These are phyloP conservation scores for Brettanomyces naardenensis DNA, from an alignment of 805 yeast genomes.

Conservation along the genomic window DNA sequence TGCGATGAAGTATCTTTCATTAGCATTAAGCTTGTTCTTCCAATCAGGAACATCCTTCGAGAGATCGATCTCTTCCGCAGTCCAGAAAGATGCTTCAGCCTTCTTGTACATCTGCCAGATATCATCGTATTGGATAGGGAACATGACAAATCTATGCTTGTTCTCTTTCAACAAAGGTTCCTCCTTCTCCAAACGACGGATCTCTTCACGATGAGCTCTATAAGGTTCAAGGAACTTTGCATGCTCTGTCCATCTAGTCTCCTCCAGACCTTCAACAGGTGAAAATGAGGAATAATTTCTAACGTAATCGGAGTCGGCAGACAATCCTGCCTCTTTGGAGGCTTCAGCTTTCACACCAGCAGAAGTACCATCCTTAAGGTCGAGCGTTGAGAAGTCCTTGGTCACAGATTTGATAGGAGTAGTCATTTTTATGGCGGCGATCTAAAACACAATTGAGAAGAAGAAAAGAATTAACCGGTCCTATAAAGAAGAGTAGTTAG, in stretches of 20 bases:
- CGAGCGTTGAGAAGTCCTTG: constrained; percentile 1
- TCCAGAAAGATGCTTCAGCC: constrained; percentile 99
- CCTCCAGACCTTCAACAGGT: constrained; percentile 1
- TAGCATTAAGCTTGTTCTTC: constrained; percentile 82
- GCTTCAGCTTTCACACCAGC: constrained; percentile 3
- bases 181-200: constrained; percentile 71
- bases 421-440: no score
- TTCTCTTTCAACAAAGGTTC: constrained; percentile 88
- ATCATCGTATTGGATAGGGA: constrained; percentile 95
- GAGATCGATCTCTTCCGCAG: constrained; percentile 96
- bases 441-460: no score
- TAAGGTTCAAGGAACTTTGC: constrained; percentile 48
- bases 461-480: no score
- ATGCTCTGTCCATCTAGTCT: constrained; percentile 3
- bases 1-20: constrained; percentile 87
- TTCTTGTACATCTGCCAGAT: constrained; percentile 98
- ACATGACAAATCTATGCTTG: constrained; percentile 80
- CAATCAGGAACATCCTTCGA: constrained; percentile 89
- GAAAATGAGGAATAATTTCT: constrained; percentile 1
- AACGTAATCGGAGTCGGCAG: constrained; percentile 2
- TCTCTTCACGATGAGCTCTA: constrained; percentile 60
- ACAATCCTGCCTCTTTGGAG: constrained; percentile 2
- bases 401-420: constrained; percentile 1
- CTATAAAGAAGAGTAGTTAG: no score
- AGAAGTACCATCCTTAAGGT: neutral